A percentile compares a stretch with the other conserved stretches of the same genome.
These are phyloP conservation scores for Phylloporus sp. DNA, from an alignment of 1,284 basidiomycete genomes.

Conservation along the genomic window DNA sequence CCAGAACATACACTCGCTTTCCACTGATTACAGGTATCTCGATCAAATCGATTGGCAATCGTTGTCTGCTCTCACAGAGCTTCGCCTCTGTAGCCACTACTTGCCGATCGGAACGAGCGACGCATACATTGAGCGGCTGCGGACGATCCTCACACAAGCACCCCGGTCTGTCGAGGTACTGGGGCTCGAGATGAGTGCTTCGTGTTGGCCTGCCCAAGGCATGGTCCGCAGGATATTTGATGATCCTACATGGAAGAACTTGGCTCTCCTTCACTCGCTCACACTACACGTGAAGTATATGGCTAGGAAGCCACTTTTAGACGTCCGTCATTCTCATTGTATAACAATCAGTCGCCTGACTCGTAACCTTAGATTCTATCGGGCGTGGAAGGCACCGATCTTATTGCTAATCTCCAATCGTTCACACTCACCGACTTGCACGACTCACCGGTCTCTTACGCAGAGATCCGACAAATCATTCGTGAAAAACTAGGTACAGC, in stretches of 20 bases:
- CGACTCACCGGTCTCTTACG: not conserved
- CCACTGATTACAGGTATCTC: not conserved
- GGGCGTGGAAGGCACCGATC: not conserved
- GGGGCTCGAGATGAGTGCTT: not conserved
- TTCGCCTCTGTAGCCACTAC: not conserved
- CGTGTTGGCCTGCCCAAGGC: no score
- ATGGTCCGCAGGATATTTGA: not conserved
- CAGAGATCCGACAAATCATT: not conserved
- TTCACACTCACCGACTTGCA: not conserved
- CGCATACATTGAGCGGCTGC: not conserved
- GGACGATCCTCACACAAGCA: not conserved
- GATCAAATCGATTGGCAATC: not conserved
- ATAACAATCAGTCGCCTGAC: not conserved
- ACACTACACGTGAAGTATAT: not conserved
- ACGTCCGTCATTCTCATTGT: not conserved
- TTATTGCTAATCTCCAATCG: not conserved
- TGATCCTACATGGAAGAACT: conserved; percentile 2
- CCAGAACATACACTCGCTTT: conserved; percentile 2
- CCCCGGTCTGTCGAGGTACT: conserved; percentile 10
- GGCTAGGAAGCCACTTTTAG: not conserved
- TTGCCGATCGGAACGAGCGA: not conserved
- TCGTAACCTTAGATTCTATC: not conserved
- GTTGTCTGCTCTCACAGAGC: conserved; percentile 6
- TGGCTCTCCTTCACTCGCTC: conserved; percentile 16
- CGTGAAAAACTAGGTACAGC: not conserved